These are phyloP conservation scores for Inga leiocalycina DNA, from an alignment of 306 rosid species.

Conservation along the genomic window DNA sequence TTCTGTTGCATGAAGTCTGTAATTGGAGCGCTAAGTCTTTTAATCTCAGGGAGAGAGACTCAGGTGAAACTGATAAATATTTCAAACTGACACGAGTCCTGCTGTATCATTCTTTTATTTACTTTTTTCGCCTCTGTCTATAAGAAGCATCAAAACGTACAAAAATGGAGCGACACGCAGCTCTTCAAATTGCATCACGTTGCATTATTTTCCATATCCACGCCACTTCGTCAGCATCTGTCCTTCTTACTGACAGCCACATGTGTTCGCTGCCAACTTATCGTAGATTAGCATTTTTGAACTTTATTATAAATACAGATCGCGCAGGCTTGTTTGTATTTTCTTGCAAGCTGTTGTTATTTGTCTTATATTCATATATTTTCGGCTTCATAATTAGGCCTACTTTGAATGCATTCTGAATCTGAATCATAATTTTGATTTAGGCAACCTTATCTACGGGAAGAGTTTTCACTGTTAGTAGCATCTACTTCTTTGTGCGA, in stretches of 20 bases:
- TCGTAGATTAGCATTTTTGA: background rate
- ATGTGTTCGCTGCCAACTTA: background rate
- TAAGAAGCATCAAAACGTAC: background rate
- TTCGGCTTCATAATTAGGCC: background rate
- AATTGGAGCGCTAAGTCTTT: background rate
- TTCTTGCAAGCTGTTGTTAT: background rate
- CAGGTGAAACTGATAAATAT: slow-evolving; percentile 15
- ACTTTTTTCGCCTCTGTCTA: background rate
- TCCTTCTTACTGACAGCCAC: no score
- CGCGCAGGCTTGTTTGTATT: background rate
- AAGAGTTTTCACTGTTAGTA: background rate
- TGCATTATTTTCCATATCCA: background rate
- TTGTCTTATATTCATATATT: background rate
- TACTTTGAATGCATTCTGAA: background rate
- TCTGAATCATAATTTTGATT: background rate
- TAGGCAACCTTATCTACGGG: background rate
- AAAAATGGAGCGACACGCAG: background rate
- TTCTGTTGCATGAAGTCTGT: background rate
- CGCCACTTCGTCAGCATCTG: background rate
- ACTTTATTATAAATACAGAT: background rate
- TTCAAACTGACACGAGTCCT: background rate
- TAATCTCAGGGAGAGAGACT: background rate
- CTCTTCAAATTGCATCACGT: background rate
- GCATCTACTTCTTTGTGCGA: background rate
- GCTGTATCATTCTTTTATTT: background rate